Percentiles rank a stretch among this genome's conserved stretches.
Conservation (phyloP, 1,284 basidiomycete genomes). For the Melampsora larici-populina region DNA sequence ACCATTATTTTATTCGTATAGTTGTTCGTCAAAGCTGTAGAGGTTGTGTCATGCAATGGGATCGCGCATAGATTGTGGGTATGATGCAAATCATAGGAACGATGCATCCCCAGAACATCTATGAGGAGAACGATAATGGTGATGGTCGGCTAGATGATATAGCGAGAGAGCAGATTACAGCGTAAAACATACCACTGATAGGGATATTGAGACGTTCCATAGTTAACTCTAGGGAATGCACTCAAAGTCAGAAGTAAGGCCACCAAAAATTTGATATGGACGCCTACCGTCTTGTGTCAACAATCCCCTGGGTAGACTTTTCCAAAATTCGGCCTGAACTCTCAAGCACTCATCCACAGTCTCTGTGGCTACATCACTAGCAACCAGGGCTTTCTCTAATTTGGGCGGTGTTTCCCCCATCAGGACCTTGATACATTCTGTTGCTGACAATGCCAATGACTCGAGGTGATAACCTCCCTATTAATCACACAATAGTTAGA, state of each 20-base stretch:
- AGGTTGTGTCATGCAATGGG: conserved; percentile 64
- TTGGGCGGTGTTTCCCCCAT: conserved; percentile 79
- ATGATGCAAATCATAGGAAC: conserved; percentile 71
- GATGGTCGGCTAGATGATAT: neutral
- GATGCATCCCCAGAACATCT: conserved; percentile 77
- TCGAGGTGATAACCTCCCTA: conserved; percentile 95
- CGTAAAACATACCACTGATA: conserved; percentile 42
- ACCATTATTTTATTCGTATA: conserved; percentile 78
- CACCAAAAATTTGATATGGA: conserved; percentile 44
- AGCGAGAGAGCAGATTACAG: neutral
- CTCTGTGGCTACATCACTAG: conserved; percentile 73
- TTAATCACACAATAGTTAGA: neutral
- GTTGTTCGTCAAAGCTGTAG: conserved; percentile 61
- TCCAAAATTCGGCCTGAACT: conserved; percentile 88
- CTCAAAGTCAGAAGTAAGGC: conserved; percentile 12
- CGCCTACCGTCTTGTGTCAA: conserved; percentile 28
- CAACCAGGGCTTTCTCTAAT: conserved; percentile 62
- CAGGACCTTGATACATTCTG: conserved; percentile 78
- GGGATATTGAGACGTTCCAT: conserved; percentile 48
- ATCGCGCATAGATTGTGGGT: conserved; percentile 73
- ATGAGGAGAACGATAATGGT: conserved; percentile 50
- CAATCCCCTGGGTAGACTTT: conserved; percentile 66
- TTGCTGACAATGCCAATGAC: conserved; percentile 77
- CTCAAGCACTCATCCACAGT: conserved; percentile 80
- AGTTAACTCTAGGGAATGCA: conserved; percentile 44